These are phyloP conservation scores for Volvox reticuliferus DNA, from an alignment of 139 green algal species.

Conservation along the genomic window DNA sequence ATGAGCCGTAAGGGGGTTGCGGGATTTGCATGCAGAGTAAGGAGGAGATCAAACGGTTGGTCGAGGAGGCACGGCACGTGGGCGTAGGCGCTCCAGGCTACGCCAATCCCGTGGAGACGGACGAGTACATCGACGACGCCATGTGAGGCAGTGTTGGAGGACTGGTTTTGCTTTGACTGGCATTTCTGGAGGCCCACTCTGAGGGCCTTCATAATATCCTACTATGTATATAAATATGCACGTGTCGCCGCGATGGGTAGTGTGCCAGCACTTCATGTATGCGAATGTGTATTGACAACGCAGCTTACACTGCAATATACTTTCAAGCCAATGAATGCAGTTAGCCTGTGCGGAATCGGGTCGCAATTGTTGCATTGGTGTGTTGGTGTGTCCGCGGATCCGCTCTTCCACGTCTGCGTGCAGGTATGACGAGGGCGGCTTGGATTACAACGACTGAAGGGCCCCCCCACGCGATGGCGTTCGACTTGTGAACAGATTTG, in stretches of 20 bases:
- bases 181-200: neutral
- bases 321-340: too few relatives aligned
- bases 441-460: constrained; percentile 43
- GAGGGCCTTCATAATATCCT: neutral
- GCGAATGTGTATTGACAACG: too few relatives aligned
- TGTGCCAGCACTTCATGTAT: neutral
- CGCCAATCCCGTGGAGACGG: constrained; percentile 62
- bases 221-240: neutral
- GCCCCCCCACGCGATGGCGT: neutral
- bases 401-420: neutral
- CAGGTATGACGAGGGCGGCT: constrained; percentile 42
- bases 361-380: neutral
- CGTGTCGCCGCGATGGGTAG: too few relatives aligned
- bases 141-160: constrained; percentile 27
- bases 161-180: neutral
- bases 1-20: too few relatives aligned
- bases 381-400: neutral
- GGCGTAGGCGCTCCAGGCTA: constrained; percentile 43
- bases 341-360: neutral
- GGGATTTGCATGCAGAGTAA: constrained; percentile 46
- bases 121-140: constrained; percentile 78
- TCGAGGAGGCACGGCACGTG: constrained; percentile 57
- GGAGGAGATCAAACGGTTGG: constrained; percentile 54
- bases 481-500: neutral
- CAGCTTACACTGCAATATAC: too few relatives aligned